Conservation (phyloP, 2,329 filamentous ascomycete species). For the Fusarium duplospermum region DNA sequence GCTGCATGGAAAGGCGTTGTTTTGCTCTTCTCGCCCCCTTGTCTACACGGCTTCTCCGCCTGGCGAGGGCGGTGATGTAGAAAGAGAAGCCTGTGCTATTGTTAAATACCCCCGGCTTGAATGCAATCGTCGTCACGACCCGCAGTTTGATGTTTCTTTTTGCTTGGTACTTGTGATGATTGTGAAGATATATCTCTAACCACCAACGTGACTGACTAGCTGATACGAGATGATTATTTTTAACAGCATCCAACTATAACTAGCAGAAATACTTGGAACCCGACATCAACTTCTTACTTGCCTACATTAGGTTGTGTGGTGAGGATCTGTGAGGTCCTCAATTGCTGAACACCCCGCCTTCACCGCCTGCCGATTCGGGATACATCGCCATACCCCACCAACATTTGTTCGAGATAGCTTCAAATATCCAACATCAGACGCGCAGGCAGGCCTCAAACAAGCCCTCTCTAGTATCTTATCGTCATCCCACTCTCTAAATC, state of each 20-base stretch:
- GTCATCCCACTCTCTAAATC: background rate
- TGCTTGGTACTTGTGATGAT: background rate
- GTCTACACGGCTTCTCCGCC: background rate
- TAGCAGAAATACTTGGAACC: background rate
- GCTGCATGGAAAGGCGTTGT: slow-evolving; percentile 27
- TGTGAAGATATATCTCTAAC: background rate
- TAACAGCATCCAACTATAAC: background rate
- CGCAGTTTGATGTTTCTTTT: background rate
- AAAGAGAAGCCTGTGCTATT: slow-evolving; percentile 25
- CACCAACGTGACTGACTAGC: background rate
- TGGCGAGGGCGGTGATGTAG: slow-evolving; percentile 15
- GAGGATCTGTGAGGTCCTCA: background rate
- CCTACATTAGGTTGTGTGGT: background rate
- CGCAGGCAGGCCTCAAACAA: background rate
- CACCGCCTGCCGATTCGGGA: slow-evolving; percentile 43
- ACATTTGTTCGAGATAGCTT: slow-evolving; percentile 28
- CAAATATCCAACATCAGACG: background rate
- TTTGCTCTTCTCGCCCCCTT: slow-evolving; percentile 2
- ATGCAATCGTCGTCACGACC: slow-evolving; percentile 19
- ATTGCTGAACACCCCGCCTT: slow-evolving; percentile 14
- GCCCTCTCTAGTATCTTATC: background rate
- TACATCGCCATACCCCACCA: slow-evolving; percentile 38
- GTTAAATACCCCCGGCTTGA: slow-evolving; percentile 25
- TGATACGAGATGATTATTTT: background rate
- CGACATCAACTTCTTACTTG: background rate